Evolutionary conservation across 2,329 filamentous ascomycete genomes (phyloP).

Genomic region (Cytospora paraplurivora): DNA sequence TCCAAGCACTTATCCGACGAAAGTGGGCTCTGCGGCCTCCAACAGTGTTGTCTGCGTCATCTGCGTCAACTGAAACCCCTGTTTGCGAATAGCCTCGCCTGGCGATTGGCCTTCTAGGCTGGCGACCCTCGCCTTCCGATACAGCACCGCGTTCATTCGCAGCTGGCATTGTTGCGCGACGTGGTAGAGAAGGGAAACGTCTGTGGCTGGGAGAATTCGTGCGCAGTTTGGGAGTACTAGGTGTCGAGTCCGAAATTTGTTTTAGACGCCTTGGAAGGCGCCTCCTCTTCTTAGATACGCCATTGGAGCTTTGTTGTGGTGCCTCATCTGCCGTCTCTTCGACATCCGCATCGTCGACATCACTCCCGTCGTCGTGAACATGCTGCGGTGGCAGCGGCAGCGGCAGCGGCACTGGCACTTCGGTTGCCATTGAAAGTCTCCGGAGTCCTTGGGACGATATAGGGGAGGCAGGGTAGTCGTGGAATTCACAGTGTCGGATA

Average conservation of each 20-base stretch:
- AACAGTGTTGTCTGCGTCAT: conserved; percentile 50
- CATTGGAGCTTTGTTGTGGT: conserved; percentile 42
- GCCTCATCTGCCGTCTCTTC: conserved; percentile 85
- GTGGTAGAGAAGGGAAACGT: conserved; percentile 58
- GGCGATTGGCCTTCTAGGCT: conserved; percentile 39
- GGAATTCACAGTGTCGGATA: background rate
- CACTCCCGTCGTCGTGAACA: conserved; percentile 61
- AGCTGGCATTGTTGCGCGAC: conserved; percentile 68
- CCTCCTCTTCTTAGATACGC: conserved; percentile 62
- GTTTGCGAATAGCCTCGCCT: conserved; percentile 24
- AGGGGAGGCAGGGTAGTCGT: conserved; percentile 37
- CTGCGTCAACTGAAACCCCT: conserved; percentile 44
- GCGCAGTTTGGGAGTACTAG: conserved; percentile 61
- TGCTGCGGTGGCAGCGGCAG: conserved; percentile 32
- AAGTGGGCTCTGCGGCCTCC: conserved; percentile 53
- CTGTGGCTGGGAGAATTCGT: conserved; percentile 46
- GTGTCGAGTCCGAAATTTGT: conserved; percentile 61
- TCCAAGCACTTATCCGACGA: conserved; percentile 66
- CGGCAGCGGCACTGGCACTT: conserved; percentile 33
- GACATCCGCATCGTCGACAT: conserved; percentile 71
- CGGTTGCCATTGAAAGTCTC: conserved; percentile 23
- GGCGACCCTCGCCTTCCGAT: conserved; percentile 75
- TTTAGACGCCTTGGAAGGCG: conserved; percentile 59
- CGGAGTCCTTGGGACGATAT: background rate
- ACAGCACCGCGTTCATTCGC: conserved; percentile 63